Conservation (phyloP, 139 green algal species). For the Bryopsis sp. region DNA sequence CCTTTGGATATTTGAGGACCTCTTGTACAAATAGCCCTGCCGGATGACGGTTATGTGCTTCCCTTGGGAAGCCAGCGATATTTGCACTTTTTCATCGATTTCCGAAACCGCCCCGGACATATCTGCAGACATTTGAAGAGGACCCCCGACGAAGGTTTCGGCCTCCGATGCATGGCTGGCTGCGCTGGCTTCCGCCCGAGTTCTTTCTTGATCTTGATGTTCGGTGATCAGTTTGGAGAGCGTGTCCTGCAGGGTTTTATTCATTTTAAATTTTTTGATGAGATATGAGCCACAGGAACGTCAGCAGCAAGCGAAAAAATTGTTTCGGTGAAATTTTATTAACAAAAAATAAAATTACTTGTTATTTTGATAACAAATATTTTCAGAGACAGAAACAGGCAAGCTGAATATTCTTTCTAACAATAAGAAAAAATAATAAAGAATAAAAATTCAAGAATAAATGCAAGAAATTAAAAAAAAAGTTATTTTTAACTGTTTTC, state of each 20-base stretch:
- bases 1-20: conserved; percentile 22
- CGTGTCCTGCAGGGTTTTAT: neutral
- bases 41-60: conserved; percentile 40
- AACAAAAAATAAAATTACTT: too few species aligned
- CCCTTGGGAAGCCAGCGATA: neutral
- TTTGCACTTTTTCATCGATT: conserved; percentile 8
- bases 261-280: too few species aligned
- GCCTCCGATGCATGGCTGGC: neutral
- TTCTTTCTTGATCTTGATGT: neutral
- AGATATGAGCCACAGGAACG: too few species aligned
- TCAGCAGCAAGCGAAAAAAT: too few species aligned
- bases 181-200: neutral
- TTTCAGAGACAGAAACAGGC: too few species aligned
- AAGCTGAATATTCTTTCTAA: too few species aligned
- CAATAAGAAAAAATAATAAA: too few species aligned
- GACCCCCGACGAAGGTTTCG: neutral
- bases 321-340: too few species aligned
- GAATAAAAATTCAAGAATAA: too few species aligned
- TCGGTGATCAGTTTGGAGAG: neutral
- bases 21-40: conserved; percentile 80
- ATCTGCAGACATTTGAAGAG: conserved; percentile 18
- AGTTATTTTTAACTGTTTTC: too few species aligned
- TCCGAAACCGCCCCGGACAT: neutral
- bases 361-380: too few species aligned
- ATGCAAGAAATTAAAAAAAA: too few species aligned